Conservation (phyloP, 2,329 filamentous ascomycete species). For the Aspergillus hortae region DNA sequence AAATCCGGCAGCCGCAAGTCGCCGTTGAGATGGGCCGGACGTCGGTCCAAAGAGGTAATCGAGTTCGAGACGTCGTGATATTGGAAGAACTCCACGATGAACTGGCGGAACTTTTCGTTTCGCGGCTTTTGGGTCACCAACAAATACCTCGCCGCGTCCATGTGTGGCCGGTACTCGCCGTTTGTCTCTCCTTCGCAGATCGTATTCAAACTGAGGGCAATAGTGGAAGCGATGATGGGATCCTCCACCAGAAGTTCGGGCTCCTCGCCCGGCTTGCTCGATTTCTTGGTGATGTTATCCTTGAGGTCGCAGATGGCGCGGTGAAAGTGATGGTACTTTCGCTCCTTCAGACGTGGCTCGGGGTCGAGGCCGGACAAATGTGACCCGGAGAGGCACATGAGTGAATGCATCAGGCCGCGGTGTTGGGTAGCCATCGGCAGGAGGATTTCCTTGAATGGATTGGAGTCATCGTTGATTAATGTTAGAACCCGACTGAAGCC, state of each 20-base stretch:
- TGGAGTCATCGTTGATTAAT: constrained; percentile 73
- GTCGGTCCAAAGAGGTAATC: constrained; percentile 54
- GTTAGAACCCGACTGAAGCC: constrained; percentile 78
- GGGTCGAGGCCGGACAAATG: constrained; percentile 59
- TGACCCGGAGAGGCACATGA: constrained; percentile 77
- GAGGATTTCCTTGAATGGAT: constrained; percentile 81
- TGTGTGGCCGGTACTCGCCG: constrained; percentile 75
- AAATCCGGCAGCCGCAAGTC: constrained; percentile 54
- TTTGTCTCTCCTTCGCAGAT: constrained; percentile 58
- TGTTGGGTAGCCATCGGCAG: constrained; percentile 77
- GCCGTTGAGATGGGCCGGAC: constrained; percentile 50
- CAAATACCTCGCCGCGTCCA: constrained; percentile 70
- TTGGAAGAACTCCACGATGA: constrained; percentile 74
- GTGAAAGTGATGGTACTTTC: constrained; percentile 55
- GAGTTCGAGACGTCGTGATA: constrained; percentile 67
- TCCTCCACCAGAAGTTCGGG: constrained; percentile 48
- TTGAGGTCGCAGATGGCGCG: constrained; percentile 39
- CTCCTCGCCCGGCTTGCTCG: constrained; percentile 24
- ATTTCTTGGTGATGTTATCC: constrained; percentile 35
- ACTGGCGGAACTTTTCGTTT: constrained; percentile 69
- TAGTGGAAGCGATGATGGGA: constrained; percentile 59
- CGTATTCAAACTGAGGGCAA: constrained; percentile 59
- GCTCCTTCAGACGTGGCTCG: constrained; percentile 49
- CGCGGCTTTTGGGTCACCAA: constrained; percentile 58
- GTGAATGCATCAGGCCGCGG: constrained; percentile 82